These are phyloP conservation scores for Podospora appendiculata DNA, from an alignment of 495 filamentous ascomycete species.

Conservation along the genomic window DNA sequence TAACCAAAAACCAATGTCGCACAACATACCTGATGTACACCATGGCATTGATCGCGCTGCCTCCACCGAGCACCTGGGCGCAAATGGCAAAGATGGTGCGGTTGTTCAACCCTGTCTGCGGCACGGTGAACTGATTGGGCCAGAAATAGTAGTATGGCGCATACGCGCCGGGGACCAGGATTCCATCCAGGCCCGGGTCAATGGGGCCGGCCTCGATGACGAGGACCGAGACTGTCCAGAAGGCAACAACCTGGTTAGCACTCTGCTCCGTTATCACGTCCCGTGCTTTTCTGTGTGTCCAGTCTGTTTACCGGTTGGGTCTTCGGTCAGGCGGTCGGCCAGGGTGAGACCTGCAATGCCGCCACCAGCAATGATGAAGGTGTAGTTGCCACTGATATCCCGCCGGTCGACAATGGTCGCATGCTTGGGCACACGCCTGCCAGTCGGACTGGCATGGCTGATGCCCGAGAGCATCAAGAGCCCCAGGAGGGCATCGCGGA, in stretches of 20 bases:
- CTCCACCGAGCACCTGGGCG: slow-evolving; percentile 34
- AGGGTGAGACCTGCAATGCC: slow-evolving; percentile 41
- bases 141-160: slow-evolving; percentile 21
- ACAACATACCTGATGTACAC: slow-evolving; percentile 23
- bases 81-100: slow-evolving; percentile 10
- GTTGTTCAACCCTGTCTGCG: slow-evolving; percentile 19
- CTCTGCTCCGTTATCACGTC: not conserved
- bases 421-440: slow-evolving; percentile 8
- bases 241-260: not conserved
- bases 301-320: slow-evolving; percentile 27
- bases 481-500: not conserved
- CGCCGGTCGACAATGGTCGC: slow-evolving; percentile 16
- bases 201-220: slow-evolving; percentile 37
- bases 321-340: slow-evolving; percentile 41
- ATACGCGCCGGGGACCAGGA: slow-evolving; percentile 19
- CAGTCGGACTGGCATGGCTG: too few relatives aligned
- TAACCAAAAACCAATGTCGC: not conserved
- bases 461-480: not conserved
- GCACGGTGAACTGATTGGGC: slow-evolving; percentile 14
- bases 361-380: slow-evolving; percentile 43
- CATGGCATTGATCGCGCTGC: slow-evolving; percentile 36
- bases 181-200: slow-evolving; percentile 18
- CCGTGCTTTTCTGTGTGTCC: not conserved
- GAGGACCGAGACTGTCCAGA: slow-evolving; percentile 25
- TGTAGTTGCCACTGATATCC: slow-evolving; percentile 23